Conservation (phyloP, 352 stramenopile species). For the Phytophthora tubulina region DNA sequence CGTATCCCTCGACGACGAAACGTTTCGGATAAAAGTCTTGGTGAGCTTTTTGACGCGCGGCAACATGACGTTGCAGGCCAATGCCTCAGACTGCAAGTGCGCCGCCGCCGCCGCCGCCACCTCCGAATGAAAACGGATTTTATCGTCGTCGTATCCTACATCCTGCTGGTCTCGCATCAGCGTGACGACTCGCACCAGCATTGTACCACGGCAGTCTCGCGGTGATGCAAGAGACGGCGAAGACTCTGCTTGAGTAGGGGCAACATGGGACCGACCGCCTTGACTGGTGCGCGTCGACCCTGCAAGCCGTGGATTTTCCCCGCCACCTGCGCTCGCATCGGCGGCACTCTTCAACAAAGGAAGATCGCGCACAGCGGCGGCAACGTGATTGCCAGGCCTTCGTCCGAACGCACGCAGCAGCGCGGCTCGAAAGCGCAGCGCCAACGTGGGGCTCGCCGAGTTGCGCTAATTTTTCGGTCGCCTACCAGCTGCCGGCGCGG, state of each 20-base stretch:
- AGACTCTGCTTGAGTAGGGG: constrained; percentile 2
- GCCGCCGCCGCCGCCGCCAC: too few species aligned
- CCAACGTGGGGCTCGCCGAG: constrained; percentile 10
- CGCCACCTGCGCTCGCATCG: background rate
- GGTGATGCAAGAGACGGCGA: constrained; percentile 17
- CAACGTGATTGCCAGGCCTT: constrained; percentile 13
- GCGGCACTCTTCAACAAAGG: constrained; percentile 23
- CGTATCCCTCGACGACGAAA: constrained; percentile 15
- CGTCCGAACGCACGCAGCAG: background rate
- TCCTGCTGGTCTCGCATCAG: constrained; percentile 9
- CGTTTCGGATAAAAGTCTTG: constrained; percentile 21
- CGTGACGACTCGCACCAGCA: constrained; percentile 9
- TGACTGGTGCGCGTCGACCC: background rate
- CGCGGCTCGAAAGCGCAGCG: constrained; percentile 6
- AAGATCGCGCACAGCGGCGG: constrained; percentile 18
- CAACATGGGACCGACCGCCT: background rate
- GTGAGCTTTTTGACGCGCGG: constrained; percentile 16
- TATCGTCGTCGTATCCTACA: constrained; percentile 20
- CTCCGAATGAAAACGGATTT: constrained; percentile 34
- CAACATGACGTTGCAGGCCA: constrained; percentile 17
- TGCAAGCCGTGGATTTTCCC: constrained; percentile 16
- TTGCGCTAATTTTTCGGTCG: constrained; percentile 32
- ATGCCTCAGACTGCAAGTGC: background rate
- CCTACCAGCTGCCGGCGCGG: constrained; percentile 29
- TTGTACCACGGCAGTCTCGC: constrained; percentile 27